Conservation (phyloP, 2,329 filamentous ascomycete species). For the Myriosclerotinia duriaeana region DNA sequence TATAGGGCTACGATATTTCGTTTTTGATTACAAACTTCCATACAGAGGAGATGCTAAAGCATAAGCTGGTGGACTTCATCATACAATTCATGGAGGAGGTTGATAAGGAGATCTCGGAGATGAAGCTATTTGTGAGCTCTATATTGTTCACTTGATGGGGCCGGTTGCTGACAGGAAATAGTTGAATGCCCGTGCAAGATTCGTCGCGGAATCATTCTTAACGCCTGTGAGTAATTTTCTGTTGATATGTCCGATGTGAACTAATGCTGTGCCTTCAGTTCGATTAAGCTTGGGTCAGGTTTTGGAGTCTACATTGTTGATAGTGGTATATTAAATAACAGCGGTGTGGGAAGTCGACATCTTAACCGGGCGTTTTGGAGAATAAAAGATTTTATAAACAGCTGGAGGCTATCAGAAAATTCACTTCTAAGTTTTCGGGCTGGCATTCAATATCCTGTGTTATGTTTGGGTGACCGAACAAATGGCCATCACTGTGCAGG, state of each 20-base stretch:
- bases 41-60: slow-evolving; percentile 97
- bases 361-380: slow-evolving; percentile 26
- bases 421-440: not conserved
- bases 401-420: not conserved
- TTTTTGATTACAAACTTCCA: slow-evolving; percentile 99
- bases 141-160: not conserved
- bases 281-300: slow-evolving; percentile 31
- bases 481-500: not conserved
- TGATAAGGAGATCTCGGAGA: slow-evolving; percentile 99
- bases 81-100: slow-evolving; percentile 99
- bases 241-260: not conserved
- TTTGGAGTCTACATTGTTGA: slow-evolving; percentile 16
- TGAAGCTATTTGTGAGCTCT: slow-evolving; percentile 93
- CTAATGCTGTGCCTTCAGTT: slow-evolving; percentile 29
- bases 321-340: slow-evolving; percentile 20
- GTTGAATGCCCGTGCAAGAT: slow-evolving; percentile 95
- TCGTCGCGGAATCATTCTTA: slow-evolving; percentile 97
- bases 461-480: slow-evolving; percentile 4
- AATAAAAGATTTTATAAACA: slow-evolving; percentile 25
- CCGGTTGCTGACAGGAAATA: slow-evolving; percentile 46
- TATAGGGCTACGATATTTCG: slow-evolving; percentile 96
- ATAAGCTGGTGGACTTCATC: slow-evolving; percentile 98
- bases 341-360: slow-evolving; percentile 21
- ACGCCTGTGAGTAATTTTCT: slow-evolving; percentile 66
- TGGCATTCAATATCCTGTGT: not conserved